Percentiles rank a stretch among this genome's conserved stretches.
Evolutionary conservation across 192 early-diverging fungal genomes (phyloP).

Genomic region (Jimgerdemannia flammicorona): DNA sequence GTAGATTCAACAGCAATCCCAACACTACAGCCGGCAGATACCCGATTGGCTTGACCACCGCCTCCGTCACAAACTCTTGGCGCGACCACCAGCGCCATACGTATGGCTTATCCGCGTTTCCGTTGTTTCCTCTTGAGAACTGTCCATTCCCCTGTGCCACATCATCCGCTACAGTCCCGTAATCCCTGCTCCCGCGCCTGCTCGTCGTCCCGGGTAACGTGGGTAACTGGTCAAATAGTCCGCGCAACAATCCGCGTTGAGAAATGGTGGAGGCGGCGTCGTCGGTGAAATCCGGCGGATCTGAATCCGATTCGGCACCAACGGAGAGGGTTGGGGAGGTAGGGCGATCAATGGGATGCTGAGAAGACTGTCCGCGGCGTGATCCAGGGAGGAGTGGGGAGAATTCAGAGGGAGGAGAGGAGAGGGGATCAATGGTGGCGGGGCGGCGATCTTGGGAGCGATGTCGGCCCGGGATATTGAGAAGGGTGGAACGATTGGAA

Average conservation of each 20-base stretch:
- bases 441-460: background rate
- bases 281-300: background rate
- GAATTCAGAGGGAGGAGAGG: background rate
- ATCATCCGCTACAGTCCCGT: background rate
- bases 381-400: background rate
- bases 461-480: background rate
- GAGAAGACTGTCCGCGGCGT: background rate
- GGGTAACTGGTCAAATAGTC: background rate
- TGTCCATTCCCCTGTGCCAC: background rate
- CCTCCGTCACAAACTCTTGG: conserved; percentile 7
- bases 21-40: conserved; percentile 88
- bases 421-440: background rate
- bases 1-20: conserved; percentile 85
- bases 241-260: background rate
- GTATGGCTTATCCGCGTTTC: background rate
- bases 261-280: background rate
- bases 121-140: background rate
- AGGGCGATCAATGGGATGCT: background rate
- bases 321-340: background rate
- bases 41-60: conserved; percentile 46
- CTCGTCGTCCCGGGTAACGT: background rate
- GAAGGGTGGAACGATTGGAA: background rate
- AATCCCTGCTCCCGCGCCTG: background rate
- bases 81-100: background rate
- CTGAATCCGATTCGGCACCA: background rate